These are phyloP conservation scores for Penicillium soppii DNA, from an alignment of 495 filamentous ascomycete species.

Conservation along the genomic window DNA sequence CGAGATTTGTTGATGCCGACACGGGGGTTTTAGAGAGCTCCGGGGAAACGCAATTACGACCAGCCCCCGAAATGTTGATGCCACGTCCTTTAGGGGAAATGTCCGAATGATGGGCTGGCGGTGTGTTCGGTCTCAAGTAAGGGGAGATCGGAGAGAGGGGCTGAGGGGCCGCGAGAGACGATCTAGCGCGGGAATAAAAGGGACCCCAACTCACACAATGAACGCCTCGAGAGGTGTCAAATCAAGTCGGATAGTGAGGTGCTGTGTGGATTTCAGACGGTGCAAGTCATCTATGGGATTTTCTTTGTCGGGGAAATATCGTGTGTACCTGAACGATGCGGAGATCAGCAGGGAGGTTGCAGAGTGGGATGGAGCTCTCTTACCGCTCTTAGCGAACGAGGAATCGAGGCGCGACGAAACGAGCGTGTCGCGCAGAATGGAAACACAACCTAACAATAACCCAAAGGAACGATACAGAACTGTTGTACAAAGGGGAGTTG, in stretches of 20 bases:
- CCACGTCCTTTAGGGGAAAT: slow-evolving; percentile 4
- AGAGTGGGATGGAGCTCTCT: slow-evolving; percentile 27
- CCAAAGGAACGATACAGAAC: slow-evolving; percentile 23
- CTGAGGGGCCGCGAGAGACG: slow-evolving; percentile 40
- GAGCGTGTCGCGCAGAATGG: slow-evolving; percentile 22
- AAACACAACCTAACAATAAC: slow-evolving; percentile 20
- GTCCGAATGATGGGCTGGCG: slow-evolving; percentile 26
- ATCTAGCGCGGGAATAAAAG: too few species aligned
- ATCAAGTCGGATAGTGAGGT: slow-evolving; percentile 15
- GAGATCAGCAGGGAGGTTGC: slow-evolving; percentile 30
- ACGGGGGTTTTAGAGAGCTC: slow-evolving; percentile 8
- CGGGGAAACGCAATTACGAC: slow-evolving; percentile 6
- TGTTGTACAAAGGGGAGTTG: slow-evolving; percentile 44
- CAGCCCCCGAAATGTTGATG: slow-evolving; percentile 6
- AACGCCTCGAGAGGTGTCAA: slow-evolving; percentile 40
- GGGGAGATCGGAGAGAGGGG: slow-evolving; percentile 39
- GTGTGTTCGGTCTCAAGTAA: slow-evolving; percentile 39
- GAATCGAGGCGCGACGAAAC: slow-evolving; percentile 17
- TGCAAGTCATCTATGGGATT: slow-evolving; percentile 16
- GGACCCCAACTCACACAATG: slow-evolving; percentile 41
- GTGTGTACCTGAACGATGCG: slow-evolving; percentile 29
- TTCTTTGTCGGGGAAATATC: slow-evolving; percentile 8
- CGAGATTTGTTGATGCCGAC: slow-evolving; percentile 7
- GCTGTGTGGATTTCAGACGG: not conserved
- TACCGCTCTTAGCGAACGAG: slow-evolving; percentile 26